A percentile compares a stretch with the other conserved stretches of the same genome.
Conservation (phyloP, 371 early-diverging fungal species). For the Furculomyces boomerangus region DNA sequence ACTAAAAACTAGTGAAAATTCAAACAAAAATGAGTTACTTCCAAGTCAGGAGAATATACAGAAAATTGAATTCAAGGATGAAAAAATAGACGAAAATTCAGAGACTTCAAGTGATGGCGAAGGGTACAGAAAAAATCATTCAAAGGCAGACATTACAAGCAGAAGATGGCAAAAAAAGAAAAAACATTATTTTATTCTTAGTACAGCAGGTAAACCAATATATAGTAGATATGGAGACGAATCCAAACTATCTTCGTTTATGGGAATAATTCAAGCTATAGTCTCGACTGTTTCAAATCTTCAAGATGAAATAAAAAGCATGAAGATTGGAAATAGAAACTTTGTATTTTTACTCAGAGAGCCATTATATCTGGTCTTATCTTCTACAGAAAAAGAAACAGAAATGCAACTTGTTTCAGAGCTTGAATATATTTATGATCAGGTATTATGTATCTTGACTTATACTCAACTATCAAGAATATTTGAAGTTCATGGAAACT, state of each 20-base stretch:
- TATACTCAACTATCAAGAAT: slow-evolving; percentile 60
- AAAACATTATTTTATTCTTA: slow-evolving; percentile 25
- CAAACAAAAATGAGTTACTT: too few relatives aligned
- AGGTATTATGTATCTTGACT: slow-evolving; percentile 74
- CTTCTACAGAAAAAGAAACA: slow-evolving; percentile 61
- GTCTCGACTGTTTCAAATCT: slow-evolving; percentile 69
- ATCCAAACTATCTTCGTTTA: slow-evolving; percentile 61
- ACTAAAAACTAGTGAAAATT: too few relatives aligned
- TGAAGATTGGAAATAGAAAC: slow-evolving; percentile 53
- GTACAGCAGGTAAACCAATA: slow-evolving; percentile 28
- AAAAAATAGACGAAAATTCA: background rate
- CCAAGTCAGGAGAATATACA: too few relatives aligned
- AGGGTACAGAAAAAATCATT: background rate
- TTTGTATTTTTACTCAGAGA: slow-evolving; percentile 67
- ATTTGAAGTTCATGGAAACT: slow-evolving; percentile 72
- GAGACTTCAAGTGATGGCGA: background rate
- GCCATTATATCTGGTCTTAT: slow-evolving; percentile 71
- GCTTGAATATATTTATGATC: slow-evolving; percentile 59
- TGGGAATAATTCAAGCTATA: slow-evolving; percentile 85
- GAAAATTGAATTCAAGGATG: too few relatives aligned
- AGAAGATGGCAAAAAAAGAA: slow-evolving; percentile 13
- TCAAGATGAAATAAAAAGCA: slow-evolving; percentile 57
- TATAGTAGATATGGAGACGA: slow-evolving; percentile 73
- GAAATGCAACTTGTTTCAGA: slow-evolving; percentile 68
- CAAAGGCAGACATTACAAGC: background rate